A percentile compares a stretch with the other conserved stretches of the same genome.
Evolutionary conservation across 2,329 filamentous ascomycete genomes (phyloP).

Genomic region (Fusarium neocosmosporiellum): DNA sequence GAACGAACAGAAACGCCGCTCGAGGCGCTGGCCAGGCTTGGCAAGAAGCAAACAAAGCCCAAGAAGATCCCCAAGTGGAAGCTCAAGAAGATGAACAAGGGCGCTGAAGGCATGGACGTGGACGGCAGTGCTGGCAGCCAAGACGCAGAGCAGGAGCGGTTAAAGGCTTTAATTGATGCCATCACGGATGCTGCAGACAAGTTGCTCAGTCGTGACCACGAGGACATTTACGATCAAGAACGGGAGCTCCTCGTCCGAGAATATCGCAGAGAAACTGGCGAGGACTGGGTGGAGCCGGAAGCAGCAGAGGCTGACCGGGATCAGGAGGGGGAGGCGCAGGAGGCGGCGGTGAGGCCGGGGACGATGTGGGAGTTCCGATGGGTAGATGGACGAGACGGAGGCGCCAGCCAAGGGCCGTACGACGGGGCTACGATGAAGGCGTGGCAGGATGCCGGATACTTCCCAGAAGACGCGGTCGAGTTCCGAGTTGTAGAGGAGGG

Average conservation of each 20-base stretch:
- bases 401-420: constrained; percentile 85
- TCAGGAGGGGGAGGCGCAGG: constrained; percentile 25
- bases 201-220: constrained; percentile 82
- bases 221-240: constrained; percentile 92
- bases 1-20: constrained; percentile 87
- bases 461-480: constrained; percentile 80
- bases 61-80: constrained; percentile 73
- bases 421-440: constrained; percentile 87
- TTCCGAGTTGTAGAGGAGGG: constrained; percentile 71
- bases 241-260: constrained; percentile 85
- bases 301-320: constrained; percentile 46
- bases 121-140: constrained; percentile 61
- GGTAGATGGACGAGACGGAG: constrained; percentile 87
- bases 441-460: constrained; percentile 94
- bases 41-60: constrained; percentile 73
- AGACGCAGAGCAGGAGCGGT: constrained; percentile 74
- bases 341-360: constrained; percentile 32
- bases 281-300: constrained; percentile 76
- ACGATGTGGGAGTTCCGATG: constrained; percentile 88
- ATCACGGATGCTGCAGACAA: constrained; percentile 93
- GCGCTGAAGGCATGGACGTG: constrained; percentile 74
- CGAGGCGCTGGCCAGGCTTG: constrained; percentile 86
- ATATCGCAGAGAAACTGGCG: constrained; percentile 86
- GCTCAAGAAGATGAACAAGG: constrained; percentile 73
- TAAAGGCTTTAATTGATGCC: constrained; percentile 79